Conservation (phyloP, 2,329 filamentous ascomycete species). For the Pseudopithomyces chartarum region DNA sequence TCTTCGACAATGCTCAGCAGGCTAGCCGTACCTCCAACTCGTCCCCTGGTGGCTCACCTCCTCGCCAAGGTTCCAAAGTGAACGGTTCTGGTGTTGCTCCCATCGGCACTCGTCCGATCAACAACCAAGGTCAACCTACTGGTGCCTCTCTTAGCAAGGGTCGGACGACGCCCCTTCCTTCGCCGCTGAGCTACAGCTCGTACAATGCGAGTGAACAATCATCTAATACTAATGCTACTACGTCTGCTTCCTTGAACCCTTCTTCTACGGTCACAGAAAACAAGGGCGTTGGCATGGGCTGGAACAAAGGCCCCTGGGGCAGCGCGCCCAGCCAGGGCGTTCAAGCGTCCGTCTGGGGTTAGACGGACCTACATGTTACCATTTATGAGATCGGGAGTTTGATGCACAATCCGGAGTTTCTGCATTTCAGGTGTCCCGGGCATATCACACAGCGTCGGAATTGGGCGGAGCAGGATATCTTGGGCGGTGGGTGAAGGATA, state of each 20-base stretch:
- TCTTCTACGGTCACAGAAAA: conserved; percentile 52
- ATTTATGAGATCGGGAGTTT: conserved; percentile 40
- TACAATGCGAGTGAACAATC: conserved; percentile 64
- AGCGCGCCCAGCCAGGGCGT: conserved; percentile 72
- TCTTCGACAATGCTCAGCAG: conserved; percentile 62
- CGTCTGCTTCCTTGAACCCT: conserved; percentile 65
- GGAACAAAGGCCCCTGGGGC: conserved; percentile 87
- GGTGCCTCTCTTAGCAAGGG: conserved; percentile 74
- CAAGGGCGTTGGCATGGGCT: conserved; percentile 55
- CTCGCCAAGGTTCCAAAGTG: conserved; percentile 66
- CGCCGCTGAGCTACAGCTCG: conserved; percentile 71
- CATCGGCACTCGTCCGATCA: conserved; percentile 85
- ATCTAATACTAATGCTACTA: conserved; percentile 50
- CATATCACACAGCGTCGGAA: conserved; percentile 41
- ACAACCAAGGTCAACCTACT: conserved; percentile 59
- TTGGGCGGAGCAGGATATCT: conserved; percentile 39
- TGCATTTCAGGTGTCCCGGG: conserved; percentile 50
- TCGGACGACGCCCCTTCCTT: conserved; percentile 88
- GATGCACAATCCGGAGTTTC: conserved; percentile 49
- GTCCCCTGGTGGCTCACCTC: conserved; percentile 81
- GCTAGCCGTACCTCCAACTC: conserved; percentile 81
- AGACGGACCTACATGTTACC: conserved; percentile 48
- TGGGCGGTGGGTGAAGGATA: conserved; percentile 34
- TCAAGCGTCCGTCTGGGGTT: conserved; percentile 95
- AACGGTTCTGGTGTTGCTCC: conserved; percentile 76